Percentiles rank a stretch among this genome's conserved stretches.
phyloP scores from a whole-genome alignment of 148 eudicot genomes.

The Rhododendron vialii region DNA sequence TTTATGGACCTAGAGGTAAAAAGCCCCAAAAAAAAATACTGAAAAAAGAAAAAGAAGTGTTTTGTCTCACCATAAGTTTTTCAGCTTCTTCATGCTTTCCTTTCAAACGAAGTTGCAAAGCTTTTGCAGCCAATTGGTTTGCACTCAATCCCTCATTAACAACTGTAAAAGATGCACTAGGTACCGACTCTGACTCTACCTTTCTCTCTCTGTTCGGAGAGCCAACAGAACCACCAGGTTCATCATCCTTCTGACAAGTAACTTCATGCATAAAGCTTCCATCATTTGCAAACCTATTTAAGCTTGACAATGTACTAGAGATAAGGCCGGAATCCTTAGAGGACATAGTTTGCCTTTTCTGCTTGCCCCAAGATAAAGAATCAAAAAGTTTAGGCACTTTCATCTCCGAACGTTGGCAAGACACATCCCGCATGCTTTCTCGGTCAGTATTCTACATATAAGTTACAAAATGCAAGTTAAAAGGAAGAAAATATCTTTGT shows the following conservation, averaged over 20 bases:
- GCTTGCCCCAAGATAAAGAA: constrained; percentile 84
- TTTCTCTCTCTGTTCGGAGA: constrained; percentile 24
- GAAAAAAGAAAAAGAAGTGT: not conserved
- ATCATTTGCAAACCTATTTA: constrained; percentile 72
- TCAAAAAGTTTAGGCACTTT: constrained; percentile 69
- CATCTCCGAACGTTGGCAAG: constrained; percentile 53
- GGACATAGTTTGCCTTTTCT: constrained; percentile 41
- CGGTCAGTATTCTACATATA: constrained; percentile 26
- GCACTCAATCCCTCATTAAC: constrained; percentile 60
- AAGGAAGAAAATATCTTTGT: not conserved
- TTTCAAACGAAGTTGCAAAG: constrained; percentile 83
- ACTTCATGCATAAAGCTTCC: constrained; percentile 67
- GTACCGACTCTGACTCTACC: constrained; percentile 23
- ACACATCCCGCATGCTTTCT: constrained; percentile 33
- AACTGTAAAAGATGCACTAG: constrained; percentile 20
- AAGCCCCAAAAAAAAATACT: too few relatives aligned
- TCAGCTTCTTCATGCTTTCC: constrained; percentile 94
- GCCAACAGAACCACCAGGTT: constrained; percentile 20
- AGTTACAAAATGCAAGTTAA: constrained; percentile 2
- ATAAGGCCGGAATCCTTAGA: constrained; percentile 52
- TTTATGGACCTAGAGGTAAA: too few relatives aligned
- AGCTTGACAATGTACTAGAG: constrained; percentile 65
- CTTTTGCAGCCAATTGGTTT: constrained; percentile 92
- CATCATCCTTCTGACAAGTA: constrained; percentile 29
- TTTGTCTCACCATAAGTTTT: constrained; percentile 57